Evolutionary conservation across 2,329 filamentous ascomycete species (phyloP), one percentile per base, ranked within the genome.

Genomic region (Graphiopsis chlorocephala): DNA sequence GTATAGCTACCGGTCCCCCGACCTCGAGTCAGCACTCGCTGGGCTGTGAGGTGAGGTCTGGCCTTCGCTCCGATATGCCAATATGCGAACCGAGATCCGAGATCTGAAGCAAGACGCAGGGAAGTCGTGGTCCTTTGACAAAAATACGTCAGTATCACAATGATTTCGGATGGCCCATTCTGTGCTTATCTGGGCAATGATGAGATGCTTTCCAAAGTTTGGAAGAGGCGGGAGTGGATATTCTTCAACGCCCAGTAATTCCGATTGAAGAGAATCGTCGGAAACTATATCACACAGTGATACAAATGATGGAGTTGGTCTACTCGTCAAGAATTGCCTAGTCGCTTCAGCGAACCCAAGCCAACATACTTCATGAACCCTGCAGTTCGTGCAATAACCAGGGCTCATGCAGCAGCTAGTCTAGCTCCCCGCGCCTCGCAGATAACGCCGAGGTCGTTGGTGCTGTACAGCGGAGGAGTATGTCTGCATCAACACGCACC

Each of bases 401-500:
- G 50, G 26, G 26, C 50, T 53, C 26, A 53, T 53, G 50, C 26
- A 31, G 50, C 50, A 29, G 26, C 14, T 28, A 29, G 50, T n/a
- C 50, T 53, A 53, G 50, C 50, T 53, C 50, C 48, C 50, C 50
- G 26, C 28, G n/a, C 25, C 15, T 53, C 50, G 50, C 50, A 53
- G 50, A 53, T 28, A 53, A 53, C 26, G 26, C 50, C 50, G 50
- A 29, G 26, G 50, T 17, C 17, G 26, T 53, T 53, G 50, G 26
- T 45, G 23, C 38, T 45, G 38, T 45, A 11, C 10, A 20, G 38
- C 38, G n/a, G n/a, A n/a, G n/a, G n/a, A n/a, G n/a, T n/a, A 45
- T 11, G 50, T 53, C 29, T 20, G 50, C 50, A 28, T 53, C 50
- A 31, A 53, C 26, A 53, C 23, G n/a, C 50, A 28, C 11, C 17